Evolutionary conservation across 2,329 filamentous ascomycete genomes (phyloP), one percentile per base, ranked within the genome.

Genomic region (Kalmusia sp.): DNA sequence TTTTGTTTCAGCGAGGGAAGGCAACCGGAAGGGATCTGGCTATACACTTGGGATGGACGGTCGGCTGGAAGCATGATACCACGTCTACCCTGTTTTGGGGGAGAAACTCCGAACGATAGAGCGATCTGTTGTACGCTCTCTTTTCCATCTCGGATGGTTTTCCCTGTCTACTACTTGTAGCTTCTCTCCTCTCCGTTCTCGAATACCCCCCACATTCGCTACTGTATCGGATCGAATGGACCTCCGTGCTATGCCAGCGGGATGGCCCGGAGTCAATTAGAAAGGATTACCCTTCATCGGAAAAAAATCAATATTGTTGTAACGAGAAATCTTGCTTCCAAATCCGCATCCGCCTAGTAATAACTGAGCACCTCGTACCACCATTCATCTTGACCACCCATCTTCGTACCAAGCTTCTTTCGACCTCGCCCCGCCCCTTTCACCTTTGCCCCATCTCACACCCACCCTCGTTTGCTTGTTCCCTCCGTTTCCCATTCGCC

Each of bases 271-370:
- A 49, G 47, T 59, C 65, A 59, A 58, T 59, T 70, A 72, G 69
- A 72, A 69, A 70, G 63, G 67, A 59, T 62, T 61, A 64, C 63
- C 68, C 68, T 71, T 69, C 69, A 71, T 57, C 62, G 68, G 69
- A 70, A 55, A 59, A 63, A 68, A 72, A 71, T 30, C 33, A 68
- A 47, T 47, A 47, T 49, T 49, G 46, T 25, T 49, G n/a, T 33
- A 7, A 22, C 45, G 17, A 39, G 24, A 25, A 21, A 4, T 15
- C 15, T 25, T n/a, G 5, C 24, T 8, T 30, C 14, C 33, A n/a
- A n/a, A n/a, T n/a, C n/a, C n/a, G n/a, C n/a, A n/a, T 35, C n/a
- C 33, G 15, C 33, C 3, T 19, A 17, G 14, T 35, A 17, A 35
- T 9, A 37, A n/a, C n/a, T n/a, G n/a, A n/a, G n/a, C n/a, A n/a